phyloP scores from a whole-genome alignment of 2,329 filamentous ascomycete species.

The Plectosphaerella plurivora region DNA sequence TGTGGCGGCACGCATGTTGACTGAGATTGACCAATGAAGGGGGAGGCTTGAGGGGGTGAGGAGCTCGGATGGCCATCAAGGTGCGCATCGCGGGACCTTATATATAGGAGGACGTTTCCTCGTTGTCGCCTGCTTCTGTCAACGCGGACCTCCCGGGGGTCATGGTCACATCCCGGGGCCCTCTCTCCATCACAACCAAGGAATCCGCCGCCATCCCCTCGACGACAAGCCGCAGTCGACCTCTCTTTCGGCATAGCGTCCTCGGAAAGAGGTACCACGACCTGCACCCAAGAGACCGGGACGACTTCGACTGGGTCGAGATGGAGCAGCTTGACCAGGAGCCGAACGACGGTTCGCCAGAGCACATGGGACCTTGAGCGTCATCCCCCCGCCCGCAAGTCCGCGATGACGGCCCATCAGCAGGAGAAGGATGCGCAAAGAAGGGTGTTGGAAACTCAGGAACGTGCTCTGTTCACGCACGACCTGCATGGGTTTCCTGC shows the following conservation, averaged over 20 bases:
- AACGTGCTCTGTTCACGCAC: conserved; percentile 4
- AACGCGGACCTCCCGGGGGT: background rate
- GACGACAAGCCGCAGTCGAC: background rate
- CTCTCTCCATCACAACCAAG: background rate
- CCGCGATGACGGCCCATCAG: background rate
- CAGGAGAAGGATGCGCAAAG: background rate
- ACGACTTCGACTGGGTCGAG: background rate
- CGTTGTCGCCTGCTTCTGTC: background rate
- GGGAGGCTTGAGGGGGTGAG: background rate
- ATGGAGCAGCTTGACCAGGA: background rate
- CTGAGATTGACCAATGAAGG: background rate
- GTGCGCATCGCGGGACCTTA: background rate
- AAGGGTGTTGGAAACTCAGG: background rate
- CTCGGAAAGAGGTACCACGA: background rate
- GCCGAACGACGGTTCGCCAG: background rate
- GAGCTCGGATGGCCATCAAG: background rate
- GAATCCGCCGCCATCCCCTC: background rate
- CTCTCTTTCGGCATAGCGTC: background rate
- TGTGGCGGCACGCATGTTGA: conserved; percentile 9
- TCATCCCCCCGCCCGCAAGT: background rate
- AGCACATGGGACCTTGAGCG: background rate
- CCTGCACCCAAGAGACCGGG: background rate
- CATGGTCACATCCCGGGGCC: background rate
- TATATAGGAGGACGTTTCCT: background rate
- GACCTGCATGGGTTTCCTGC: conserved; percentile 2